Conservation (phyloP, 176 grass and related monocot genomes). For the Poa annua region DNA sequence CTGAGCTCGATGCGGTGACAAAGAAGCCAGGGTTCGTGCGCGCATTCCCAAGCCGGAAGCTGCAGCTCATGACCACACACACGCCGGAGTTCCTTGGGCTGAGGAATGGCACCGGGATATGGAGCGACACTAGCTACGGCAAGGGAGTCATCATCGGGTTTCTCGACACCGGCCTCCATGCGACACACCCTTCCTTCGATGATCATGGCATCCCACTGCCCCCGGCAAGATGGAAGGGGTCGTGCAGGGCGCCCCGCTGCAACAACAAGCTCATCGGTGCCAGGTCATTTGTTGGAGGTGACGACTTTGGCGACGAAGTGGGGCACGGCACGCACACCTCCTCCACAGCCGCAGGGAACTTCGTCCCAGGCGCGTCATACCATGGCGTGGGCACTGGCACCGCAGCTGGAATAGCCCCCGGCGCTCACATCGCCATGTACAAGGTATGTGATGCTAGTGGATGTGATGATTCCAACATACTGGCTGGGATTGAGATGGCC, state of each 20-base stretch:
- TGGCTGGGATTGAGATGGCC: constrained; percentile 31
- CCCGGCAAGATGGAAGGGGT: background rate
- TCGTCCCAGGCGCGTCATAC: background rate
- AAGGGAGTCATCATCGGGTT: constrained; percentile 52
- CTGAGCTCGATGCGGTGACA: constrained; percentile 27
- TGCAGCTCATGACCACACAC: constrained; percentile 44
- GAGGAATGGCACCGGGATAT: background rate
- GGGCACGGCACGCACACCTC: constrained; percentile 50
- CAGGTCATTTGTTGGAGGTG: background rate
- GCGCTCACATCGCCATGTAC: constrained; percentile 46
- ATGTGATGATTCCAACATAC: background rate
- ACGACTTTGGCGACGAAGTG: background rate
- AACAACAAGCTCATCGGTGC: constrained; percentile 1
- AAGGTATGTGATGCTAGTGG: constrained; percentile 21
- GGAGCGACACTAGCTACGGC: constrained; percentile 34
- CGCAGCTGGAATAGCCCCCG: constrained; percentile 33
- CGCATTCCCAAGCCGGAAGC: constrained; percentile 31
- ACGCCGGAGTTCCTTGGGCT: constrained; percentile 36
- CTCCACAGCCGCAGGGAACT: constrained; percentile 44
- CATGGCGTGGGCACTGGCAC: background rate
- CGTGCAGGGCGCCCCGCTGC: constrained; percentile 9
- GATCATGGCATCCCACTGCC: background rate
- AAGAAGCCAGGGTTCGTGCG: constrained; percentile 40
- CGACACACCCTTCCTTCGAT: background rate
- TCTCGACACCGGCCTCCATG: constrained; percentile 46